A percentile compares a stretch with the other conserved stretches of the same genome.
phyloP scores from a whole-genome alignment of 2,329 filamentous ascomycete species.

The Leptographium wingfieldii region DNA sequence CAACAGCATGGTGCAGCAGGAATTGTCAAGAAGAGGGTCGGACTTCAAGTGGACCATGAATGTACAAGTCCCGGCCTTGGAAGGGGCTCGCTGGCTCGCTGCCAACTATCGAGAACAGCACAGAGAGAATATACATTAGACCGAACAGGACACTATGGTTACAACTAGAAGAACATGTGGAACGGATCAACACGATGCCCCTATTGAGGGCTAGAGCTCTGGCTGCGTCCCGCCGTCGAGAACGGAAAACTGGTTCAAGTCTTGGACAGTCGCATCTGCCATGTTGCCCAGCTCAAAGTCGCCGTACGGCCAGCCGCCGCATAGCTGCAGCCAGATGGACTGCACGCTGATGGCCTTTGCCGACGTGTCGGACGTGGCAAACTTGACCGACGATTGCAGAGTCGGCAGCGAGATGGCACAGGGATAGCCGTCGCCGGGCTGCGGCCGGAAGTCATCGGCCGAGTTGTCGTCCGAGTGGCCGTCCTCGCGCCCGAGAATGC shows the following conservation, averaged over 20 bases:
- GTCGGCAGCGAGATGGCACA: background rate
- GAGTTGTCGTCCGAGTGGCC: background rate
- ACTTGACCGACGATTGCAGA: background rate
- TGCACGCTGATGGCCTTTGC: conserved; percentile 1
- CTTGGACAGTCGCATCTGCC: background rate
- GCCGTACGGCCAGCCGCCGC: background rate
- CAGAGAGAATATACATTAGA: background rate
- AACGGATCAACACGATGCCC: too few species aligned
- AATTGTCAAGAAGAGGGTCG: background rate
- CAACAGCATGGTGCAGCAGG: background rate
- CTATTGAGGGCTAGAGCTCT: background rate
- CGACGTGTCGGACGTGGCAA: background rate
- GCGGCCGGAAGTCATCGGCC: conserved; percentile 1
- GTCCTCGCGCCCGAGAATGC: background rate
- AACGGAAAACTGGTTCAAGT: background rate
- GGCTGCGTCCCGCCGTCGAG: background rate
- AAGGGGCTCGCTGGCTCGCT: conserved; percentile 1
- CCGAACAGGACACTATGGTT: background rate
- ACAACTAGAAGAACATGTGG: background rate
- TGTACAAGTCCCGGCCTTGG: background rate
- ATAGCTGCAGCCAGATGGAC: conserved; percentile 3
- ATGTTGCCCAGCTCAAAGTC: background rate
- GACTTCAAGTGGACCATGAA: background rate
- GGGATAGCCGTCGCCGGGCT: conserved; percentile 4
- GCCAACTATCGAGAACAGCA: background rate